Base-by-base conservation (phyloP, 2,329 filamentous ascomycete species). In the Hypoxylon sp. region DNA sequence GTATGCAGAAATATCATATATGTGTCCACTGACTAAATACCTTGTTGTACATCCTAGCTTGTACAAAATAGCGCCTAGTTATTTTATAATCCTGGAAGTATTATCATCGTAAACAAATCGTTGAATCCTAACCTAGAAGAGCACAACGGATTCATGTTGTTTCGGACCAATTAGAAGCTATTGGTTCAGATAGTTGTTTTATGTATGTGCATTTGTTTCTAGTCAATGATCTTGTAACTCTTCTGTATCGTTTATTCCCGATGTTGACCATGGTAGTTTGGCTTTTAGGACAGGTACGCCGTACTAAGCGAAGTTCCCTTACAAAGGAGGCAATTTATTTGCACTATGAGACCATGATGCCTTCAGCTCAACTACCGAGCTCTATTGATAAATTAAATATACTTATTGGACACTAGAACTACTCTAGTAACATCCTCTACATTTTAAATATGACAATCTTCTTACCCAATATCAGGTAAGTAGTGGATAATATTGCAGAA, bases 1-100 rank as follows among this genome's bases (percentile, higher is more conserved):
- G 21, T 13, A 32, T 36, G 41, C 17, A 25, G 32, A 21, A 23
- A 14, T 48, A 38, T 61, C 58, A 53, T 61, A 30, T 59, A 9
- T 51, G 46, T 49, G n/a, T 5, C 28, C 14, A 30, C n/a, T 43
- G 21, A 46, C 41, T 28, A 30, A 63, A 28, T 30, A 4, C 10
- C n/a, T 59, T 46, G 5, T 25, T 36, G 21, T 9, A 14, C 46
- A 32, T 52, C 34, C 21, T 30, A 10, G 21, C 10, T 14, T 7
- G 30, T 58, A 38, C 32, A 38, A 49, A 58, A 38, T 48, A 48
- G 30, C 6, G 28, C 28, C 28, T 13, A 57, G 30, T 17, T 6
- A 21, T 5, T 28, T 32, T 25, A 45, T 28, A 32, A 17, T 17
- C 5, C 14, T n/a, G 30, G 3, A 43, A 23, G 14, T 17, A 17